Evolutionary conservation across 1,284 basidiomycete species (phyloP).

Genomic region (Tilletia walkeri): DNA sequence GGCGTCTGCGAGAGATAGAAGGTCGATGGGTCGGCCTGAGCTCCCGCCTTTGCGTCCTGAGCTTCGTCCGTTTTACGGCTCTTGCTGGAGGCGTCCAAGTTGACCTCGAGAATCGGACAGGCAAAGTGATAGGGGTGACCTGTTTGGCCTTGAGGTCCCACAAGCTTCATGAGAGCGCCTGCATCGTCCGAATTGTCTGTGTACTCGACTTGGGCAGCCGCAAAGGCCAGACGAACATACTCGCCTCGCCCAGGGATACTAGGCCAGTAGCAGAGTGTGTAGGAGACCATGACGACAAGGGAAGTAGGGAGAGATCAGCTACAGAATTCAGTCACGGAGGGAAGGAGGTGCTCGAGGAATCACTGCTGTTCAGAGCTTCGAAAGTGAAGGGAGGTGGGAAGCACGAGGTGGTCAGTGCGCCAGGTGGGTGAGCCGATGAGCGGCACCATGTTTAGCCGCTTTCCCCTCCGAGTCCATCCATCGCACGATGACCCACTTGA

Average conservation of each 20-base stretch:
- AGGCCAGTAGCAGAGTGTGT: slow-evolving; percentile 39
- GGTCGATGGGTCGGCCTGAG: background rate
- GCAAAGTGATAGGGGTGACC: slow-evolving; percentile 51
- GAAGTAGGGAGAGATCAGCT: too few species aligned
- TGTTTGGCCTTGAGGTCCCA: slow-evolving; percentile 8
- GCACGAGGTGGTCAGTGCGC: too few species aligned
- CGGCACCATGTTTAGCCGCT: too few species aligned
- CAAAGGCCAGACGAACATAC: slow-evolving; percentile 60
- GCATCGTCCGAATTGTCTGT: slow-evolving; percentile 49
- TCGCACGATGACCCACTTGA: too few species aligned
- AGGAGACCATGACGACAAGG: background rate
- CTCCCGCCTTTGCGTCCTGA: slow-evolving; percentile 21
- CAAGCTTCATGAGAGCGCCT: slow-evolving; percentile 23
- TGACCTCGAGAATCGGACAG: slow-evolving; percentile 50
- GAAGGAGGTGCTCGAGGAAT: too few species aligned
- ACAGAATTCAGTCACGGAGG: too few species aligned
- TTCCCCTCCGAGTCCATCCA: too few species aligned
- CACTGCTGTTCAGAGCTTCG: too few species aligned
- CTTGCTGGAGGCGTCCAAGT: slow-evolving; percentile 15
- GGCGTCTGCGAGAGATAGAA: slow-evolving; percentile 58
- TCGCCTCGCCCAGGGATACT: slow-evolving; percentile 61
- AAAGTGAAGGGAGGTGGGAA: too few species aligned
- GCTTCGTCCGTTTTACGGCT: slow-evolving; percentile 1
- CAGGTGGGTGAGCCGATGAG: too few species aligned
- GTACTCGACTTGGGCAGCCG: slow-evolving; percentile 58